Percentiles rank a stretch among this genome's conserved stretches.
These are phyloP conservation scores for Fonsecaea pedrosoi DNA, from an alignment of 2,329 filamentous ascomycete species.

Conservation along the genomic window DNA sequence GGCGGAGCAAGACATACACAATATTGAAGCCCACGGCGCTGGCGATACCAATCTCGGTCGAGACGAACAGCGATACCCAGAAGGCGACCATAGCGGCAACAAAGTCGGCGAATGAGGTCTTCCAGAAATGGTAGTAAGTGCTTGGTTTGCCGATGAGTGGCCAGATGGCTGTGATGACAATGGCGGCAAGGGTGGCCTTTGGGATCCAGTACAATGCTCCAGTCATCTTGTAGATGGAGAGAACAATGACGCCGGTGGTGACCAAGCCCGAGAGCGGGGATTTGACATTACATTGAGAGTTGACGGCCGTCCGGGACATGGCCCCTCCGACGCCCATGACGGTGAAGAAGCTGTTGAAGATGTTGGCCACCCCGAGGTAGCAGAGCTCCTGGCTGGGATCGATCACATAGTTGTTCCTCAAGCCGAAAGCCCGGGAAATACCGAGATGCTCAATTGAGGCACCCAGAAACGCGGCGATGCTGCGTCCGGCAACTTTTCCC, in stretches of 20 bases:
- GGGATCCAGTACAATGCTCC: conserved; percentile 72
- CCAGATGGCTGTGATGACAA: conserved; percentile 71
- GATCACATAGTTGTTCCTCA: conserved; percentile 67
- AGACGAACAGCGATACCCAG: conserved; percentile 68
- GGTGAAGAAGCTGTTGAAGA: conserved; percentile 70
- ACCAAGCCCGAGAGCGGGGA: conserved; percentile 67
- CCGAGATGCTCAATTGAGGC: conserved; percentile 69
- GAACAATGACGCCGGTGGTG: conserved; percentile 66
- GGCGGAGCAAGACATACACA: conserved; percentile 64
- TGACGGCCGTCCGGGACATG: conserved; percentile 72
- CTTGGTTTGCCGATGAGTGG: conserved; percentile 65
- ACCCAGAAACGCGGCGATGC: conserved; percentile 67
- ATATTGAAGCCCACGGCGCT: conserved; percentile 68
- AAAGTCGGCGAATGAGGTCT: conserved; percentile 69
- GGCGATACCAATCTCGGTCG: conserved; percentile 66
- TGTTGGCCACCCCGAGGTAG: conserved; percentile 67
- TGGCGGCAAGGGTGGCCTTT: conserved; percentile 68
- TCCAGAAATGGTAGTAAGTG: conserved; percentile 69
- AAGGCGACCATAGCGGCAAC: conserved; percentile 68
- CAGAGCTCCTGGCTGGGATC: conserved; percentile 71
- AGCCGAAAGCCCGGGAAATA: conserved; percentile 68
- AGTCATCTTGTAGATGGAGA: conserved; percentile 67
- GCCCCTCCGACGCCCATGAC: conserved; percentile 70
- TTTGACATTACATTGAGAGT: conserved; percentile 68
- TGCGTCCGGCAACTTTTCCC: conserved; percentile 59